A percentile compares a stretch with the other conserved stretches of the same genome.
Conservation (phyloP, 805 yeast species). For the Kluyveromyces lactis region DNA sequence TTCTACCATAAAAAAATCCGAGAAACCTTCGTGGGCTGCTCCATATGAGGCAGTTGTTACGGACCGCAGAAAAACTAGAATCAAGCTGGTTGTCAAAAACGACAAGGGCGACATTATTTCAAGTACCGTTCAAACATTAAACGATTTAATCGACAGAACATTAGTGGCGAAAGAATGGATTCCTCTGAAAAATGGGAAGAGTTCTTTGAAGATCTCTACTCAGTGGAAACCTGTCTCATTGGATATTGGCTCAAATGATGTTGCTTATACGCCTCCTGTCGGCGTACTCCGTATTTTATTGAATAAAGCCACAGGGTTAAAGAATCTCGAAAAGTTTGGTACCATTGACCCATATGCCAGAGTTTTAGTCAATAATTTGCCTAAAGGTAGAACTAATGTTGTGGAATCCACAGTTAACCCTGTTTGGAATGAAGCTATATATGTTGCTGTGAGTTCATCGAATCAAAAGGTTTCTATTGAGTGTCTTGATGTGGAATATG, state of each 20-base stretch:
- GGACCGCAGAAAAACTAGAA: slow-evolving; percentile 63
- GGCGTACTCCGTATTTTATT: slow-evolving; percentile 78
- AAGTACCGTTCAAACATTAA: slow-evolving; percentile 48
- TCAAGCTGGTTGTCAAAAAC: slow-evolving; percentile 60
- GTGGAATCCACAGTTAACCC: slow-evolving; percentile 65
- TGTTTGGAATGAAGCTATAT: slow-evolving; percentile 74
- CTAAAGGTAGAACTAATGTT: slow-evolving; percentile 69
- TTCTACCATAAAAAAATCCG: slow-evolving; percentile 47
- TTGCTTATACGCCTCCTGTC: slow-evolving; percentile 88
- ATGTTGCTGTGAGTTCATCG: slow-evolving; percentile 73
- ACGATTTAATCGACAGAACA: slow-evolving; percentile 65
- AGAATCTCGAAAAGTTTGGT: slow-evolving; percentile 83
- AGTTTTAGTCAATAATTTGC: slow-evolving; percentile 66
- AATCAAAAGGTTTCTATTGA: slow-evolving; percentile 79
- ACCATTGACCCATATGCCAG: slow-evolving; percentile 88
- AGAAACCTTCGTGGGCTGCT: slow-evolving; percentile 59
- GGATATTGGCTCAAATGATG: slow-evolving; percentile 55
- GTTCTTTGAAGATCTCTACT: slow-evolving; percentile 62
- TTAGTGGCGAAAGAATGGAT: slow-evolving; percentile 76
- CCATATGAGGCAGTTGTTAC: slow-evolving; percentile 59
- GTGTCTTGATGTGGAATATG: slow-evolving; percentile 83
- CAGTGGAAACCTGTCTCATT: slow-evolving; percentile 83
- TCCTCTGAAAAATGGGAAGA: slow-evolving; percentile 57
- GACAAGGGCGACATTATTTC: slow-evolving; percentile 50
- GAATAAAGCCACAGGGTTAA: slow-evolving; percentile 61